phyloP scores from a whole-genome alignment of 805 yeast species.

The Yamadazyma akitaensis region DNA sequence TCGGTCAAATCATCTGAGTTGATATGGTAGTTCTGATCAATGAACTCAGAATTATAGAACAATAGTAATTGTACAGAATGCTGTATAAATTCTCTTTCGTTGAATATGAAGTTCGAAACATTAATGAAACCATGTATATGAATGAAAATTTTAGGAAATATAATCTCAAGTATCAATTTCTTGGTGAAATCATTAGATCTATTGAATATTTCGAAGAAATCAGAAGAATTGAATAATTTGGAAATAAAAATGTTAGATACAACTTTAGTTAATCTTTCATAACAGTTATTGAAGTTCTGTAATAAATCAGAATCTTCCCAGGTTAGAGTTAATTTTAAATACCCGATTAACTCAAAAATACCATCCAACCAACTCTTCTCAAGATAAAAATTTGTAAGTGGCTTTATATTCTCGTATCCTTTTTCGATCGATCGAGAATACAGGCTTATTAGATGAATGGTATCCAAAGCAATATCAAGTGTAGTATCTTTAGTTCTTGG shows the following conservation, averaged over 20 bases:
- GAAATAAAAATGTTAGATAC: slow-evolving; percentile 37
- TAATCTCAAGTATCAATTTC: slow-evolving; percentile 27
- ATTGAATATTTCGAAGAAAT: slow-evolving; percentile 23
- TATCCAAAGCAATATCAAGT: slow-evolving; percentile 27
- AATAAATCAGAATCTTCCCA: slow-evolving; percentile 21
- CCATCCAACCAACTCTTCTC: slow-evolving; percentile 38
- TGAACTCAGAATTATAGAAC: slow-evolving; percentile 28
- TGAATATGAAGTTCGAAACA: slow-evolving; percentile 32
- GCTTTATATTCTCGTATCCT: slow-evolving; percentile 24
- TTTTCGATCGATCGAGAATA: slow-evolving; percentile 28
- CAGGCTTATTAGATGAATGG: slow-evolving; percentile 32
- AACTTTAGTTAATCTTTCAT: slow-evolving; percentile 27
- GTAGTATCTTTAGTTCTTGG: slow-evolving; percentile 20
- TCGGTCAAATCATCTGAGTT: slow-evolving; percentile 19
- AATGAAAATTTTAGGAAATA: slow-evolving; percentile 35
- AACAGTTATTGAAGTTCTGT: slow-evolving; percentile 16
- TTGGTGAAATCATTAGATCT: slow-evolving; percentile 33
- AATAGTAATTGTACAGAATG: slow-evolving; percentile 22
- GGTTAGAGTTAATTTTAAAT: slow-evolving; percentile 24
- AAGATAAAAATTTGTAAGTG: slow-evolving; percentile 22
- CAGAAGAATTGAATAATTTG: slow-evolving; percentile 17
- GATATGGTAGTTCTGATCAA: slow-evolving; percentile 26
- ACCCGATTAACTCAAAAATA: slow-evolving; percentile 34
- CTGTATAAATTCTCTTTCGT: slow-evolving; percentile 28
- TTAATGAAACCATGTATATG: slow-evolving; percentile 33